Conservation (phyloP, 495 filamentous ascomycete species). For the Aspergillus bertholletiae region DNA sequence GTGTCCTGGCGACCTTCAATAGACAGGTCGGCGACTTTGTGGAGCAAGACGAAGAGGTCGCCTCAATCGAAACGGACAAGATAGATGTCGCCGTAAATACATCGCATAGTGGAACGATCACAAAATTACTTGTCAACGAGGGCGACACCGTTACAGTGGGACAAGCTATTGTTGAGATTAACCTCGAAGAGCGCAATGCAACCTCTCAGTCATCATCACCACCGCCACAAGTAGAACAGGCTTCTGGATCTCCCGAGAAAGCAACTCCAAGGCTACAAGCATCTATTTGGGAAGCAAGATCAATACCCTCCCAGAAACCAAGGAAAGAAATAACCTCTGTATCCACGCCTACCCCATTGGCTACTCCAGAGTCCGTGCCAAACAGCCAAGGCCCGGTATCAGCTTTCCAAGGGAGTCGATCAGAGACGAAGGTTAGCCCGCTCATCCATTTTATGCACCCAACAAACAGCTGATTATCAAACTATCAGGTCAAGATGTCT, state of each 20-base stretch:
- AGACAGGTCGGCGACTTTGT: slow-evolving; percentile 85
- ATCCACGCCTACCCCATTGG: neutral
- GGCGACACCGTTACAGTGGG: slow-evolving; percentile 87
- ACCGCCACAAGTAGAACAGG: neutral
- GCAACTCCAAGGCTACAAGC: neutral
- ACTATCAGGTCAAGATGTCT: slow-evolving; percentile 6
- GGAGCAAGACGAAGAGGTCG: slow-evolving; percentile 85
- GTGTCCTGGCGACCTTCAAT: slow-evolving; percentile 78
- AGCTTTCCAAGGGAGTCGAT: slow-evolving; percentile 56
- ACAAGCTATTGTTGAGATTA: slow-evolving; percentile 72
- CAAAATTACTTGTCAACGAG: slow-evolving; percentile 77
- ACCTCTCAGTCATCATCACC: neutral
- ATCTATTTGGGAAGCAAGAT: neutral
- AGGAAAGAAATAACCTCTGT: neutral
- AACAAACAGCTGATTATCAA: neutral
- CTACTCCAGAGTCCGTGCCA: slow-evolving; percentile 19
- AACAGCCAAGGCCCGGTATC: neutral
- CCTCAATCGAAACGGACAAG: slow-evolving; percentile 94
- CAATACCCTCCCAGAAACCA: neutral
- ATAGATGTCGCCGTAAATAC: slow-evolving; percentile 88
- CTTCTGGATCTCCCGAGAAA: neutral
- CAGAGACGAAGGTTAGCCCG: slow-evolving; percentile 66
- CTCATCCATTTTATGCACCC: neutral
- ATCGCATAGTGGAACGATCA: slow-evolving; percentile 74
- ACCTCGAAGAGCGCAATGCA: slow-evolving; percentile 5